Evolutionary conservation across 164 flowering plant genomes (phyloP).

Genomic region (Berberis thunbergii): DNA sequence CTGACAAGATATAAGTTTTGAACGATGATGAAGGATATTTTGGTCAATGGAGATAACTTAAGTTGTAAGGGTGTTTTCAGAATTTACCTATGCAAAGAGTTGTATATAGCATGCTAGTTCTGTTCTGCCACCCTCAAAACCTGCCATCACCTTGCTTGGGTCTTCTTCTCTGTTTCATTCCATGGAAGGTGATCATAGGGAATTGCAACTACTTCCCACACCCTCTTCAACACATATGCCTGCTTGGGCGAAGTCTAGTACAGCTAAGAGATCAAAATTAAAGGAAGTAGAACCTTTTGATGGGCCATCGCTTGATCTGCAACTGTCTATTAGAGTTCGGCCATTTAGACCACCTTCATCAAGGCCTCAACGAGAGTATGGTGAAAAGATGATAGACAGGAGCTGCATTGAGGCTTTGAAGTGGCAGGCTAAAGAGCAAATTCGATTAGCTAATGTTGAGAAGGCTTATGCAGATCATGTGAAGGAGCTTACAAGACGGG

Average conservation of each 20-base stretch:
- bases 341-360: constrained; percentile 23
- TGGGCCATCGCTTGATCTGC: constrained; percentile 51
- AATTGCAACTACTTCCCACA: constrained; percentile 54
- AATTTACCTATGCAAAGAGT: background rate
- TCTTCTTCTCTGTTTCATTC: constrained; percentile 1
- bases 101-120: constrained; percentile 17
- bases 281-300: constrained; percentile 4
- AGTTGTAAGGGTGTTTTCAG: constrained; percentile 12
- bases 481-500: constrained; percentile 72
- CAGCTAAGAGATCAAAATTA: constrained; percentile 13
- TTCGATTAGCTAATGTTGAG: constrained; percentile 71
- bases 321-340: constrained; percentile 60
- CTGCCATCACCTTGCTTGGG: constrained; percentile 7
- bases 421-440: constrained; percentile 84
- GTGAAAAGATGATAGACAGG: constrained; percentile 10
- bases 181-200: constrained; percentile 55
- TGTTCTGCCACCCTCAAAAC: constrained; percentile 22
- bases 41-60: constrained; percentile 5
- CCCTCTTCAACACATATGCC: constrained; percentile 20
- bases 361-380: constrained; percentile 9
- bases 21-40: background rate
- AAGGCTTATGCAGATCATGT: constrained; percentile 91
- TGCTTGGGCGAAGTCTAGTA: constrained; percentile 9
- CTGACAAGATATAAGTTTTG: background rate
- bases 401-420: constrained; percentile 49